These are phyloP conservation scores for Ogataea methylovora DNA, from an alignment of 805 yeast species.

Conservation along the genomic window DNA sequence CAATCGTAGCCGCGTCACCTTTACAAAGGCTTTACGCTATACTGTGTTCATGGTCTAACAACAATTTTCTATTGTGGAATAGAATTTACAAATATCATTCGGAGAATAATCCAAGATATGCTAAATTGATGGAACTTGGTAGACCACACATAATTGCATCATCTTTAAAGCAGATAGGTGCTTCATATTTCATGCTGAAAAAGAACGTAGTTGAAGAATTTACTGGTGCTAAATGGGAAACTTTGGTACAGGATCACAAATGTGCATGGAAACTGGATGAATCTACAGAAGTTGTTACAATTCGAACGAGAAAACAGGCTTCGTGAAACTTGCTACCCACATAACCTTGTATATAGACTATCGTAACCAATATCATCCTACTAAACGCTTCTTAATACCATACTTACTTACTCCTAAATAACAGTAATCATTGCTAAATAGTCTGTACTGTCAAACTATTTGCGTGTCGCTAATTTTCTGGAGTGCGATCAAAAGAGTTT, in stretches of 20 bases:
- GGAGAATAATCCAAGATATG: conserved; percentile 4
- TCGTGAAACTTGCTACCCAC: no score
- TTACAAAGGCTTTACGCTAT: not conserved
- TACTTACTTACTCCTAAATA: no score
- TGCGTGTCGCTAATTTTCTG: no score
- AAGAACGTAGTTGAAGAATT: conserved; percentile 18
- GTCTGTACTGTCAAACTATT: no score
- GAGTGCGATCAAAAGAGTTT: no score
- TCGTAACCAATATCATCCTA: no score
- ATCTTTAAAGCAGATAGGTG: conserved; percentile 26
- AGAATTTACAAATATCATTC: conserved; percentile 12
- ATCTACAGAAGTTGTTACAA: conserved; percentile 20
- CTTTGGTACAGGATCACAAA: conserved; percentile 16
- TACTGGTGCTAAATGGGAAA: conserved; percentile 22
- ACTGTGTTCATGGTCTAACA: conserved; percentile 21
- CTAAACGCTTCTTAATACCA: no score
- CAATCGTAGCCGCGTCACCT: no score
- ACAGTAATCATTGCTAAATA: no score
- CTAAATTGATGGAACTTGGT: conserved; percentile 37
- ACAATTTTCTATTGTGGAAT: conserved; percentile 27
- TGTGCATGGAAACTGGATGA: conserved; percentile 27
- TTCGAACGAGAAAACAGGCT: conserved; percentile 7
- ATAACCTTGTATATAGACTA: no score
- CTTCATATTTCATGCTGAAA: conserved; percentile 32
- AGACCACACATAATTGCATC: conserved; percentile 21